Evolutionary conservation across 257 asterid species (phyloP).

Genomic region (Solanum okadae): DNA sequence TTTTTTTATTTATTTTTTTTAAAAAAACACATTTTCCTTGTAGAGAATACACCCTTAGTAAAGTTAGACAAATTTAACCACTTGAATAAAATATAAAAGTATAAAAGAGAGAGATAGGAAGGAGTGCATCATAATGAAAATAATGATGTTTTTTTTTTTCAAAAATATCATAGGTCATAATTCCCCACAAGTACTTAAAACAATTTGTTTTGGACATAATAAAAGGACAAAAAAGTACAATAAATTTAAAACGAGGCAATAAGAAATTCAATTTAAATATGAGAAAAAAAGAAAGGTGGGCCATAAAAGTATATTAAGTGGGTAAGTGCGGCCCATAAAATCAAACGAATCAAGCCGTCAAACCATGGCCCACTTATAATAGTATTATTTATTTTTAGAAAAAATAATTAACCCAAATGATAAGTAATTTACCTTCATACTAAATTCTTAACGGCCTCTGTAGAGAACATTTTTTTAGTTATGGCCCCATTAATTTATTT

Average conservation of each 20-base stretch:
- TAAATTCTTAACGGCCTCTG: background rate
- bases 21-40: background rate
- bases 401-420: background rate
- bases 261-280: background rate
- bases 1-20: too few relatives aligned
- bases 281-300: conserved; percentile 20
- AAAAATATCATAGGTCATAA: background rate
- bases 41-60: background rate
- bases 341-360: conserved; percentile 7
- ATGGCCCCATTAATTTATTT: too few relatives aligned
- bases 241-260: background rate
- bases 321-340: background rate
- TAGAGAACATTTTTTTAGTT: background rate
- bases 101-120: background rate
- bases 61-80: background rate
- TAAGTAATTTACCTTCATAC: background rate
- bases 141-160: too few relatives aligned
- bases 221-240: background rate
- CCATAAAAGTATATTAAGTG: conserved; percentile 1
- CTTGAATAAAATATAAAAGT: background rate
- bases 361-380: conserved; percentile 3
- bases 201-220: background rate
- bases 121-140: background rate
- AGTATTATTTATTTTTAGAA: background rate
- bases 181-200: background rate